A percentile compares a stretch with the other conserved stretches of the same genome.
phyloP scores from a whole-genome alignment of 2,329 filamentous ascomycete species.

The Microsporum canis region DNA sequence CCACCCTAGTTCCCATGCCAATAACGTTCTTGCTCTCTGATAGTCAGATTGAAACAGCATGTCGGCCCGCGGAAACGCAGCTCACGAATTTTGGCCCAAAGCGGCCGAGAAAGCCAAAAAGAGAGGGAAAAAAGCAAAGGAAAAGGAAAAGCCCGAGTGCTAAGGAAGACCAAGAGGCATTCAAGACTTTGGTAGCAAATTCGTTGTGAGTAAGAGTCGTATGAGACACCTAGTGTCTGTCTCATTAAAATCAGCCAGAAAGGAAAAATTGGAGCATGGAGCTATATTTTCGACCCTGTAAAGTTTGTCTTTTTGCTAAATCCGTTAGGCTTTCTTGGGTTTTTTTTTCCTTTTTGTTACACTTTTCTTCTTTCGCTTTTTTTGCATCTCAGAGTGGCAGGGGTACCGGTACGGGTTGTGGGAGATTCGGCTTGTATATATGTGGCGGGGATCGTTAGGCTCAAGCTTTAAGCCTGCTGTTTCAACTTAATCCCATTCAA shows the following conservation, averaged over 20 bases:
- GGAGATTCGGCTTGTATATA: background rate
- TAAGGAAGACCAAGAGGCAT: background rate
- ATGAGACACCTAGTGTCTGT: slow-evolving; percentile 4
- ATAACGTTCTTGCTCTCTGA: background rate
- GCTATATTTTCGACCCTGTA: background rate
- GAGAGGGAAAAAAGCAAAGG: background rate
- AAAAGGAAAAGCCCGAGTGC: slow-evolving; percentile 1
- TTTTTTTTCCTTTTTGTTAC: background rate
- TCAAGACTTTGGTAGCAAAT: background rate
- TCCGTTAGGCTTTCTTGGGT: background rate
- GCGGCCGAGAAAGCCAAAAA: background rate
- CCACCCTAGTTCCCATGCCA: background rate
- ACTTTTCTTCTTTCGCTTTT: background rate
- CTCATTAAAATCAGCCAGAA: slow-evolving; percentile 1
- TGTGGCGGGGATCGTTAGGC: background rate
- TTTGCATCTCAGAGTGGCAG: background rate
- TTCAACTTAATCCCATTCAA: slow-evolving; percentile 4
- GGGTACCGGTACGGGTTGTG: background rate
- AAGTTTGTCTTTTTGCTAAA: background rate
- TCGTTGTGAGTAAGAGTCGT: background rate
- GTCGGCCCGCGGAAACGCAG: slow-evolving; percentile 2
- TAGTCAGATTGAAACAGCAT: background rate
- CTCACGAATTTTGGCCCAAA: background rate
- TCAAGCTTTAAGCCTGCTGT: slow-evolving; percentile 1
- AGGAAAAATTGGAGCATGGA: slow-evolving; percentile 4